These are phyloP conservation scores for Lichtheimia corymbifera DNA, from an alignment of 371 early-diverging fungal species.

Conservation along the genomic window DNA sequence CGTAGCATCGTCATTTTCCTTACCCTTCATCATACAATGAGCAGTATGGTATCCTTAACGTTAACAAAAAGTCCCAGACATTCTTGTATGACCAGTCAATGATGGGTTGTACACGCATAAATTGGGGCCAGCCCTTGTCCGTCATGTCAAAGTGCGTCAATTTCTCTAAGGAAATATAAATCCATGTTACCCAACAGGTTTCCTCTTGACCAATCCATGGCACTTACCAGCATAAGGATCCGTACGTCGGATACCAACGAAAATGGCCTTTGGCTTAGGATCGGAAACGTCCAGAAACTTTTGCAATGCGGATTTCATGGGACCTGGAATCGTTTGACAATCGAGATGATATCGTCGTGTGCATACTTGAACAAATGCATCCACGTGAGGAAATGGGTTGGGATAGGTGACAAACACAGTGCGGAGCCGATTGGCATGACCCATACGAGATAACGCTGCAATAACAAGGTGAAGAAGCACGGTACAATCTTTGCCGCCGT, in stretches of 20 bases:
- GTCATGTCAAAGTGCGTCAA: conserved; percentile 75
- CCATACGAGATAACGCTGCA: conserved; percentile 44
- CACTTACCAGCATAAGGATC: conserved; percentile 86
- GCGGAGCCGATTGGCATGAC: conserved; percentile 20
- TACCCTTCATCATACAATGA: conserved; percentile 88
- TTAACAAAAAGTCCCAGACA: conserved; percentile 82
- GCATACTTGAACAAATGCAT: conserved; percentile 79
- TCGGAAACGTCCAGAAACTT: conserved; percentile 57
- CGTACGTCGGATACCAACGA: conserved; percentile 89
- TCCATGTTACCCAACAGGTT: neutral
- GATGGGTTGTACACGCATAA: conserved; percentile 93
- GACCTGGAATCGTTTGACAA: conserved; percentile 64
- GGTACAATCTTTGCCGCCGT: conserved; percentile 98
- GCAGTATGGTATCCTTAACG: conserved; percentile 83
- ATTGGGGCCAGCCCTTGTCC: conserved; percentile 89
- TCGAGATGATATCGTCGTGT: conserved; percentile 67
- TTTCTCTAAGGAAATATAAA: conserved; percentile 45
- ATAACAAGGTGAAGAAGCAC: conserved; percentile 83
- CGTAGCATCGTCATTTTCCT: conserved; percentile 3
- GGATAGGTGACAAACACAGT: conserved; percentile 76
- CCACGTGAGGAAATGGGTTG: conserved; percentile 87
- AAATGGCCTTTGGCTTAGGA: conserved; percentile 75
- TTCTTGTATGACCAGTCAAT: conserved; percentile 88
- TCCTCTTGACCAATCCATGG: neutral
- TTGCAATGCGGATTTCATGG: conserved; percentile 82